A percentile compares a stretch with the other conserved stretches of the same genome.
Conservation (phyloP, 495 filamentous ascomycete species). For the Neurospora sp. region DNA sequence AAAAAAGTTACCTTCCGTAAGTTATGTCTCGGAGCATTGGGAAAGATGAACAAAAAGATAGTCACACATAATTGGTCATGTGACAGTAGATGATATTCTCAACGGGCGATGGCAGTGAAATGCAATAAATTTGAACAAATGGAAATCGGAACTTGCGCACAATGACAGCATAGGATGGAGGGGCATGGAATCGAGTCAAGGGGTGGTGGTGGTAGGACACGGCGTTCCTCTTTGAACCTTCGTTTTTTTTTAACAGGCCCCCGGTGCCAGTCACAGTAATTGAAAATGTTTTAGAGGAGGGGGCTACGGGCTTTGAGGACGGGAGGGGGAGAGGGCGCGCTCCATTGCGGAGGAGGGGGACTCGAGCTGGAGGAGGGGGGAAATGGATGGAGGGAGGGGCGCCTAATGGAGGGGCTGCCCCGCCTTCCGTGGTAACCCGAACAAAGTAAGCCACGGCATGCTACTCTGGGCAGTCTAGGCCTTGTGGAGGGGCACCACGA, state of each 20-base stretch:
- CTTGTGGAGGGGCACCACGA: not conserved
- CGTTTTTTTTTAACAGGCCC: not conserved
- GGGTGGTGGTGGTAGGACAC: not conserved
- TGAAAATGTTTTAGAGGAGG: not conserved
- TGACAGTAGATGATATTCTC: not conserved
- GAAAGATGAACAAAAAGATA: not conserved
- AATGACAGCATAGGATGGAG: slow-evolving; percentile 11
- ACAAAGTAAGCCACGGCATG: not conserved
- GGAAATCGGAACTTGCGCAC: slow-evolving; percentile 1
- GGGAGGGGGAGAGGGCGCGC: not conserved
- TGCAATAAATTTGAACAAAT: not conserved
- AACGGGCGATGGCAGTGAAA: not conserved
- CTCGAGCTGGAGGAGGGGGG: not conserved
- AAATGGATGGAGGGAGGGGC: not conserved
- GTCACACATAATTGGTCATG: not conserved
- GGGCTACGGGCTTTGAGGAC: not conserved
- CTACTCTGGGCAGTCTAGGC: not conserved
- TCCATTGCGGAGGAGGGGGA: not conserved
- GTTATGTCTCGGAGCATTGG: not conserved
- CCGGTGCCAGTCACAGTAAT: not conserved
- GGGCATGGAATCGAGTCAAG: not conserved
- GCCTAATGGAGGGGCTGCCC: not conserved
- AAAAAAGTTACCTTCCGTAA: not conserved
- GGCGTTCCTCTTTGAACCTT: not conserved
- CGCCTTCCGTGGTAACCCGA: not conserved